Evolutionary conservation across 495 filamentous ascomycete species (phyloP).

Genomic region (Podospora conica): DNA sequence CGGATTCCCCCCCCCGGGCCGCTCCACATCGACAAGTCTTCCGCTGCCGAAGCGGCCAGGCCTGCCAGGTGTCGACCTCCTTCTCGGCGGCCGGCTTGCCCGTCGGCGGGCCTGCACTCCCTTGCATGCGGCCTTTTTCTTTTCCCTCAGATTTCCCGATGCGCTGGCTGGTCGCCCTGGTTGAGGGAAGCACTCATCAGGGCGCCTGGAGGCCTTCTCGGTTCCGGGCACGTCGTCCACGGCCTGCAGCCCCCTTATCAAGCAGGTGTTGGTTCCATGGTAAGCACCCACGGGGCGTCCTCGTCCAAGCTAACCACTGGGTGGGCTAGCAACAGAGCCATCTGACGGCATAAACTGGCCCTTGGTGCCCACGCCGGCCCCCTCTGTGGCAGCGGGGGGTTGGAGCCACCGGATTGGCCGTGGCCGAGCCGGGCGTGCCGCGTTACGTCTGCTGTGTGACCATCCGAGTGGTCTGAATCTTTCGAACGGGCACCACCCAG

Average conservation of each 20-base stretch:
- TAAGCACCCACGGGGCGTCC: background rate
- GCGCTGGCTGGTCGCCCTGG: conserved; percentile 27
- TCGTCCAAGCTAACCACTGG: conserved; percentile 1
- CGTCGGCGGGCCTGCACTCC: conserved; percentile 9
- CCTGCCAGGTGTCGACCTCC: background rate
- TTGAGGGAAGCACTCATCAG: conserved; percentile 7
- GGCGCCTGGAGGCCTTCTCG: background rate
- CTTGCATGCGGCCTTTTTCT: conserved; percentile 18
- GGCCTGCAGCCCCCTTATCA: conserved; percentile 4
- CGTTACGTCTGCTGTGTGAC: conserved; percentile 20
- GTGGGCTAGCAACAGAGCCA: background rate
- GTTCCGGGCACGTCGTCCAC: background rate
- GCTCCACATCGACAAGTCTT: conserved; percentile 6
- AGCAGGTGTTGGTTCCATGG: conserved; percentile 7
- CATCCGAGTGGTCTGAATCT: conserved; percentile 7
- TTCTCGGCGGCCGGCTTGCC: background rate
- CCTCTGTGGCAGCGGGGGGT: background rate
- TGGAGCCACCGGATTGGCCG: conserved; percentile 15
- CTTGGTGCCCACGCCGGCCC: background rate
- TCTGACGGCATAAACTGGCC: conserved; percentile 13
- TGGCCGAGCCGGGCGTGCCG: conserved; percentile 15
- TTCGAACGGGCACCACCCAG: background rate
- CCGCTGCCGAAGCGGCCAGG: conserved; percentile 16
- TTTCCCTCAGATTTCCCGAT: conserved; percentile 14
- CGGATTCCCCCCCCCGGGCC: conserved; percentile 22